Base-by-base conservation (phyloP, 2,329 filamentous ascomycete genomes). In the Verticillium klebahnii region DNA sequence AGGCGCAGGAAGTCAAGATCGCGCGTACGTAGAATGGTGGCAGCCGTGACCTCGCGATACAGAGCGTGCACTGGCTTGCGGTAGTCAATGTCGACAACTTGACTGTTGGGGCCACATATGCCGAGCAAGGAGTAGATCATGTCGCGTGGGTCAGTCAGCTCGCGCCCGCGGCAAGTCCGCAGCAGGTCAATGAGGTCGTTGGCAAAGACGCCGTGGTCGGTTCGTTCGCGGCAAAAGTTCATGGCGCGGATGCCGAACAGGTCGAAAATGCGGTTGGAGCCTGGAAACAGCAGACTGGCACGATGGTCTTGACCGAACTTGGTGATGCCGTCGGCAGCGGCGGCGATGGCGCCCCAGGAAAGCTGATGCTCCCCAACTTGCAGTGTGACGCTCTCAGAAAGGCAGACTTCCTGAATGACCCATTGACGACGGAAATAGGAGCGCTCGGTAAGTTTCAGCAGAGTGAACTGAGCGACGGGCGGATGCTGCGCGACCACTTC, bases 381-480 rank as follows among this genome's bases (percentile, higher is more conserved):
- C 8, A 52, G 19, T 5, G 45, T 52, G 17, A 52, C 45, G 23
- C 45, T 52, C 23, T 52, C 45, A 25, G 45, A 52, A 17, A 71
- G 63, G 25, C 69, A 45, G 11, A 67, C 67, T 40, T 71, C 68
- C 40, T 69, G 68, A 5, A 70, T 63, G 29, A 71, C 66, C 67
- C 69, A 70, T 4, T 67, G 65, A 5, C 69, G 64, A n/a, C 64
- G 64, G 58, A 69, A 69, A 67, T 68, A 70, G 39, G 31, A 36
- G 14, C 55, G 34, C 17, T 36, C 31, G 12, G 34, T 23, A 4
- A 56, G 31, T 17, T 36, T 56, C 12, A 34, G 31, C 11, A 56
- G 34, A 12, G 29, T 19, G 19, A 34, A 23, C 17, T 19, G 31
- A 25, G 45, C 45, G 45, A 52, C 45, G 19, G 45, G 45, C 19